Conservation (phyloP, 148 eudicot genomes). For the Linanthus parryae region DNA sequence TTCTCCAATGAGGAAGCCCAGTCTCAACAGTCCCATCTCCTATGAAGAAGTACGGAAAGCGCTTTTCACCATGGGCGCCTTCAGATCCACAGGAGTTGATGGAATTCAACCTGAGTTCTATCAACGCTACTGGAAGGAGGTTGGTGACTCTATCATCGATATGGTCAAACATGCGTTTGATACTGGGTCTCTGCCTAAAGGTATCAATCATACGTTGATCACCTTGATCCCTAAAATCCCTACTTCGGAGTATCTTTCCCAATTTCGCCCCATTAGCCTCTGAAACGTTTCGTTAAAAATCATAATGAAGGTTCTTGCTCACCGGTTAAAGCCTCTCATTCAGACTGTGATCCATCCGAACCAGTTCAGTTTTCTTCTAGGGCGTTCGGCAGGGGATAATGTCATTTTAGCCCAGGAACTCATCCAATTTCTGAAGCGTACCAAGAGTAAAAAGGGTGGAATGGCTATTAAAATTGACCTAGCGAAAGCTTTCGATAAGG, state of each 20-base stretch:
- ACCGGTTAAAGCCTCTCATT: not conserved
- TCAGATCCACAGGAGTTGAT: not conserved
- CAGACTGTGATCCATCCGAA: not conserved
- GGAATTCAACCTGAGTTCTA: not conserved
- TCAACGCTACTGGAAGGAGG: not conserved
- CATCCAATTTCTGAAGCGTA: not conserved
- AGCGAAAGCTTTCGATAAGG: slow-evolving; percentile 1
- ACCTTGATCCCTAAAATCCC: not conserved
- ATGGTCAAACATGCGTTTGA: not conserved
- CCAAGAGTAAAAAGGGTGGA: not conserved
- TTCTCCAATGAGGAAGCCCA: not conserved
- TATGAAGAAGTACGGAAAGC: not conserved
- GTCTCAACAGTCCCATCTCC: not conserved
- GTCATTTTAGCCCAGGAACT: slow-evolving; percentile 2
- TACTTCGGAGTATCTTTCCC: not conserved
- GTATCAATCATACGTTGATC: not conserved
- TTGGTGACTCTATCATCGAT: not conserved
- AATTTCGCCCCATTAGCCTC: slow-evolving; percentile 7
- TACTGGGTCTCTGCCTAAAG: not conserved
- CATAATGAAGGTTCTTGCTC: not conserved
- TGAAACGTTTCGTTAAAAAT: not conserved
- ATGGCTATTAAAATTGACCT: slow-evolving; percentile 5
- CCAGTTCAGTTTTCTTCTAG: slow-evolving; percentile 5
- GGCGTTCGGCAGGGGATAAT: not conserved
- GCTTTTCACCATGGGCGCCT: not conserved